Evolutionary conservation across 352 stramenopile genomes (phyloP), one percentile per base, ranked within the genome.

Genomic region (Pythium sp.): DNA sequence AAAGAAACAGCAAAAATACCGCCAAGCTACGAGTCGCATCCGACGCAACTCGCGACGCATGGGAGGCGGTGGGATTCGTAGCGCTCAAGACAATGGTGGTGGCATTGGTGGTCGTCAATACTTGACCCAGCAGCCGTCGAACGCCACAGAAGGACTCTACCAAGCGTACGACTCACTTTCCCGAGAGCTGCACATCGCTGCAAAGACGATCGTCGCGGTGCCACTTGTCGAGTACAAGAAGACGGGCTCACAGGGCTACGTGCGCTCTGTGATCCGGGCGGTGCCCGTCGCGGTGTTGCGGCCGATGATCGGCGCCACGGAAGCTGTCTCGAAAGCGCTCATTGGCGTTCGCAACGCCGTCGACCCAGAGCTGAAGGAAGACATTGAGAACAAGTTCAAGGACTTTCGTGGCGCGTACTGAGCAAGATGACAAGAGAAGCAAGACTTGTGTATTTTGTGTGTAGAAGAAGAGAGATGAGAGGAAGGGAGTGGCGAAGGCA

Each of bases 311-410:
- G 89, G 89, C 28, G 89, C 89, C 6, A 93, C 86, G 0, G 89
- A 96, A 64, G 89, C 89, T 55, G 68, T 96, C 65, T 92, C 89
- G 49, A 93, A 94, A 65, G 87, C 89, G 60, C 73, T 96, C 15
- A 94, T 95, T 62, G 89, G 89, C 18, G 87, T 94, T 22, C 87
- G 89, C 68, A 96, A 96, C 64, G 85, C 84, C 3, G 87, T 96
- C 60, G 87, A 95, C 62, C 89, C 89, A 38, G 89, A 96, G 72
- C 78, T 95, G 49, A 96, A 94, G 70, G 89, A 96, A 66, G 87
- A 96, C 71, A 94, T 96, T 55, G 86, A 94, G 76, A 96, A 96
- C 76, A 96, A 96, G 75, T 96, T 95, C 66, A 96, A 96, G 81
- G 87, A 96, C 76, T 91, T 93, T 64, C 81, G 86, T 30, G 70